These are phyloP conservation scores for Pichia sp. DNA, from an alignment of 1,139 yeast genomes.

Conservation along the genomic window DNA sequence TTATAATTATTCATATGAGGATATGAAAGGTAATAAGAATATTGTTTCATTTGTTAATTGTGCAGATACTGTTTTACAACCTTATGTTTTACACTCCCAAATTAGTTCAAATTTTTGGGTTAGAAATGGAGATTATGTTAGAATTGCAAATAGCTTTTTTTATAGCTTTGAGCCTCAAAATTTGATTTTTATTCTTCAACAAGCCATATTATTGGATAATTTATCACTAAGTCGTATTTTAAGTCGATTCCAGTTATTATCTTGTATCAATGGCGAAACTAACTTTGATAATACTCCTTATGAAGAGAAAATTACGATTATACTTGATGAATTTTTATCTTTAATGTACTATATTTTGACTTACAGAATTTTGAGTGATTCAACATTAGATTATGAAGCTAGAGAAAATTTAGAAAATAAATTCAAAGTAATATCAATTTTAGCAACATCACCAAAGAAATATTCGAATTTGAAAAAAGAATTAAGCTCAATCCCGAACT, in stretches of 20 bases:
- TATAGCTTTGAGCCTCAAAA: slow-evolving; percentile 42
- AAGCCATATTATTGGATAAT: slow-evolving; percentile 41
- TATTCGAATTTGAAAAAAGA: slow-evolving; percentile 39
- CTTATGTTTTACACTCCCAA: slow-evolving; percentile 68
- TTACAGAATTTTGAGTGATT: slow-evolving; percentile 45
- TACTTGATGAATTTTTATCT: slow-evolving; percentile 48
- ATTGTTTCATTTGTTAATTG: not conserved
- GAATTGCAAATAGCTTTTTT: slow-evolving; percentile 41
- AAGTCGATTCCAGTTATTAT: slow-evolving; percentile 55
- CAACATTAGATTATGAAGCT: slow-evolving; percentile 27
- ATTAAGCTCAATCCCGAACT: slow-evolving; percentile 31
- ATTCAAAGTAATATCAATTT: slow-evolving; percentile 4
- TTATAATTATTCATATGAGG: not conserved
- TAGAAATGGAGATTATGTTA: slow-evolving; percentile 53
- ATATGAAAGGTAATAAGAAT: not conserved
- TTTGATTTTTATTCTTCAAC: slow-evolving; percentile 56
- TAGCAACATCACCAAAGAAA: slow-evolving; percentile 28
- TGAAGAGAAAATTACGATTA: slow-evolving; percentile 48
- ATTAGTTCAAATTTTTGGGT: slow-evolving; percentile 84
- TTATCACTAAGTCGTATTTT: slow-evolving; percentile 43
- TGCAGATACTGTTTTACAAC: slow-evolving; percentile 53
- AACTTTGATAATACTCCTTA: slow-evolving; percentile 42
- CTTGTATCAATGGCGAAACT: slow-evolving; percentile 43
- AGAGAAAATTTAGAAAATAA: slow-evolving; percentile 3
- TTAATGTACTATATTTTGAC: slow-evolving; percentile 53